Conservation (phyloP, 108 stramenopile species). For the Nitzschia palea region DNA sequence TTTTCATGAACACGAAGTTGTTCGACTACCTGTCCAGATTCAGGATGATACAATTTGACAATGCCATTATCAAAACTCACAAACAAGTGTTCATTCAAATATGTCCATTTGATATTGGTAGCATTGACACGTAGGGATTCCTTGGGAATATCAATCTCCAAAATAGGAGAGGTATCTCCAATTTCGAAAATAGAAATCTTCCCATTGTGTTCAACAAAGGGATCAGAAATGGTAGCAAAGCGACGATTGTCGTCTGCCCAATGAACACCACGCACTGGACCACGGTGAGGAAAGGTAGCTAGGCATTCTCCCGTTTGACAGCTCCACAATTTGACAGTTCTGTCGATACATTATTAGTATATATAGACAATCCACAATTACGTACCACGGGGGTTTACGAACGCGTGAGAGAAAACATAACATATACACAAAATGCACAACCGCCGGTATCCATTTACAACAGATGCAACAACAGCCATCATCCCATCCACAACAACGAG, state of each 20-base stretch:
- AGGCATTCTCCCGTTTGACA: slow-evolving; percentile 91
- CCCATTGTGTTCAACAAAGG: slow-evolving; percentile 92
- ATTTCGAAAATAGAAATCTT: slow-evolving; percentile 90
- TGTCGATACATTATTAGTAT: too few relatives aligned
- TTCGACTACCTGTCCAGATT: slow-evolving; percentile 81
- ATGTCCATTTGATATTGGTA: slow-evolving; percentile 89
- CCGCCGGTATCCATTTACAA: neutral
- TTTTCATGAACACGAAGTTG: slow-evolving; percentile 85
- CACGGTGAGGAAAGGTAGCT: slow-evolving; percentile 82
- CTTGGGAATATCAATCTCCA: slow-evolving; percentile 90
- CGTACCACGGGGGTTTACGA: too few relatives aligned
- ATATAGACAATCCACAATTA: too few relatives aligned
- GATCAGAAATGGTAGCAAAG: slow-evolving; percentile 96
- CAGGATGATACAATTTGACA: slow-evolving; percentile 88
- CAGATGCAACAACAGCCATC: neutral
- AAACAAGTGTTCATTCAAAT: slow-evolving; percentile 89
- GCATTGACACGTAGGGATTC: slow-evolving; percentile 73
- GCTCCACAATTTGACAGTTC: slow-evolving; percentile 84
- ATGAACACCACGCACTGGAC: slow-evolving; percentile 88
- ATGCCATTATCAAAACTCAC: slow-evolving; percentile 93
- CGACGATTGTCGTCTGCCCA: slow-evolving; percentile 93
- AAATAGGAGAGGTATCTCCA: slow-evolving; percentile 55
- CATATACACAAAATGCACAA: neutral
- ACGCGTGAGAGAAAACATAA: too few relatives aligned
- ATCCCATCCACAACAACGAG: neutral